Conservation (phyloP, 352 stramenopile species). For the Globisporangium cystogenes region DNA sequence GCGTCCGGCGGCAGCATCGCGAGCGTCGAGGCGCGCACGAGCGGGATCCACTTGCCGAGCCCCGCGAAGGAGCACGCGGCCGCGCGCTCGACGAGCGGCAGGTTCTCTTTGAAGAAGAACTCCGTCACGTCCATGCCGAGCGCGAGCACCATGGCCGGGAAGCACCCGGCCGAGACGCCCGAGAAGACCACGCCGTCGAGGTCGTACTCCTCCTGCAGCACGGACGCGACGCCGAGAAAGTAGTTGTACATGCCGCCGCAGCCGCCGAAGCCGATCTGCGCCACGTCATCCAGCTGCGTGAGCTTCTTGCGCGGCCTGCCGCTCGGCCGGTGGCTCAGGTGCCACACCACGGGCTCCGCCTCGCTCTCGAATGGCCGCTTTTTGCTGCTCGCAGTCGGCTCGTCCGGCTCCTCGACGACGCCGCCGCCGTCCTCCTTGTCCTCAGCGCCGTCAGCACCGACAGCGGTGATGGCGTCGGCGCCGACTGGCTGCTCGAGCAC, state of each 20-base stretch:
- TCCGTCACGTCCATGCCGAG: slow-evolving; percentile 67
- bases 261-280: slow-evolving; percentile 74
- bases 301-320: slow-evolving; percentile 38
- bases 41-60: slow-evolving; percentile 73
- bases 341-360: slow-evolving; percentile 20
- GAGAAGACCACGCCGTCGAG: slow-evolving; percentile 70
- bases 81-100: slow-evolving; percentile 62
- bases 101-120: slow-evolving; percentile 83
- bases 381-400: background rate
- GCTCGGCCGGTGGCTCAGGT: slow-evolving; percentile 17
- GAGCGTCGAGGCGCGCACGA: slow-evolving; percentile 64
- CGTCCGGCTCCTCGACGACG: no score
- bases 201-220: slow-evolving; percentile 76
- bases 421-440: background rate
- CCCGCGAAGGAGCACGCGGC: slow-evolving; percentile 50
- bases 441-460: background rate
- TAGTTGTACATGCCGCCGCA: slow-evolving; percentile 88
- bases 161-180: slow-evolving; percentile 69
- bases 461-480: background rate
- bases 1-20: slow-evolving; percentile 53
- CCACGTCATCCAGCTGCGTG: slow-evolving; percentile 47
- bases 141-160: slow-evolving; percentile 58
- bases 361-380: slow-evolving; percentile 8
- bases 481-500: background rate
- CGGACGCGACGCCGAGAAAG: slow-evolving; percentile 69